Evolutionary conservation across 2,329 filamentous ascomycete genomes (phyloP), one percentile per base, ranked within the genome.

Genomic region (Boeremia lycopersici): DNA sequence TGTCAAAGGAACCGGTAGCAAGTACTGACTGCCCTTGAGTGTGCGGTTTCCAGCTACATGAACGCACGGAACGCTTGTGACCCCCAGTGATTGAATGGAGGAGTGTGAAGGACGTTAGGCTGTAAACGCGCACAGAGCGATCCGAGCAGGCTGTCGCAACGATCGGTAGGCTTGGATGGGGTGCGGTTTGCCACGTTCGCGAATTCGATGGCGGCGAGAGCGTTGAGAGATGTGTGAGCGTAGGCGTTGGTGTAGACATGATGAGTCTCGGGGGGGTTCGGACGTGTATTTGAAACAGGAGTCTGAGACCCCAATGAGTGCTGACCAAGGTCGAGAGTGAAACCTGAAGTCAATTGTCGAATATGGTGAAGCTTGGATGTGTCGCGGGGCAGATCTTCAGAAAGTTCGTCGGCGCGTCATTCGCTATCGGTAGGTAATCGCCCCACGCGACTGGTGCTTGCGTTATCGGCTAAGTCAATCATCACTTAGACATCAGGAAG

Each of bases 1-100:
- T 89, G 75, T 99, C 95, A 72, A 99, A 99, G 73, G 89, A 95
- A 4, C 91, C 95, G 0, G 93, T 96, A 5, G 93, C 93, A 13
- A 98, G 84, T 39, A 93, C 91, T 51, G 90, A 87, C 71, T 75
- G 68, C 17, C 81, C 82, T 12, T 82, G 78, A 0, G 62, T 66
- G 10, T 83, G 82, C 0, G 93, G 92, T 76, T 96, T 96, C 95
- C 95, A 99, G 33, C 91, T 88, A 17, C 88, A 86, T 44, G 86
- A 86, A 50, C 95, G 86, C n/a, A 99, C 87, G 65, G 89, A 95
- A 52, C 95, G 89, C 65, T 91, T 90, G 78, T 99, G 95, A 7
- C 93, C 95, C 56, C 92, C 93, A 7, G 88, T 87, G 49, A 98
- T 87, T 17, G 84, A 85, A 69, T 88, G 91, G 70, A 96, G 88